Conservation (phyloP, 768 basidiomycete species). For the Lactifluus pinguis region DNA sequence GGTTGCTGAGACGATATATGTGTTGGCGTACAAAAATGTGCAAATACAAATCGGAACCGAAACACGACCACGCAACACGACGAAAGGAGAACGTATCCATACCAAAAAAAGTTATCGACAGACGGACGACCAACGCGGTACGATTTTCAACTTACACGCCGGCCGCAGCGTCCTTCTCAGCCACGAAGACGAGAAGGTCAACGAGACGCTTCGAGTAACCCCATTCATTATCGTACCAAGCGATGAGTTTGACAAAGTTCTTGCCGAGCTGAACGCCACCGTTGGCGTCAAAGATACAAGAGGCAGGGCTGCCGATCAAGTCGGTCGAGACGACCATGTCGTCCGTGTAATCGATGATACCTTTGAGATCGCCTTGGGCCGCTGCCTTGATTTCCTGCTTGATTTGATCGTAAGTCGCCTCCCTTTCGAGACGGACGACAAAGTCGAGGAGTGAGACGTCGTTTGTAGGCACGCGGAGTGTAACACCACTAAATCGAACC, state of each 20-base stretch:
- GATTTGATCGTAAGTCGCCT: constrained; percentile 83
- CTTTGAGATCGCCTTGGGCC: constrained; percentile 57
- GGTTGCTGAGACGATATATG: too few relatives aligned
- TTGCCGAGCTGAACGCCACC: constrained; percentile 89
- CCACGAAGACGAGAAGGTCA: constrained; percentile 78
- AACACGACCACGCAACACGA: too few relatives aligned
- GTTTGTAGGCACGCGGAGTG: constrained; percentile 95
- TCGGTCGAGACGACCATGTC: constrained; percentile 91
- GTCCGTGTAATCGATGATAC: constrained; percentile 85
- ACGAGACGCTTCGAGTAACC: constrained; percentile 90
- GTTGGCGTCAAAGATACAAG: constrained; percentile 88
- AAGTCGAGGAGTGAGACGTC: constrained; percentile 99
- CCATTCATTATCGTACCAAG: constrained; percentile 96
- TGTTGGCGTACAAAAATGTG: too few relatives aligned
- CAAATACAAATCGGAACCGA: too few relatives aligned
- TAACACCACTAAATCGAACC: constrained; percentile 52
- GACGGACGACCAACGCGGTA: too few relatives aligned
- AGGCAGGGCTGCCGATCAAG: constrained; percentile 70
- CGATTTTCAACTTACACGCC: constrained; percentile 5
- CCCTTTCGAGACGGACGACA: constrained; percentile 84
- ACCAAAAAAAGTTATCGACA: too few relatives aligned
- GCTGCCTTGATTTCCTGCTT: constrained; percentile 78
- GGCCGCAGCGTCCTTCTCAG: constrained; percentile 50
- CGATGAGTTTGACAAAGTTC: constrained; percentile 92
- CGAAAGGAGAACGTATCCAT: too few relatives aligned